phyloP scores from a whole-genome alignment of 2,329 filamentous ascomycete species.

The Colletotrichum australisinense region DNA sequence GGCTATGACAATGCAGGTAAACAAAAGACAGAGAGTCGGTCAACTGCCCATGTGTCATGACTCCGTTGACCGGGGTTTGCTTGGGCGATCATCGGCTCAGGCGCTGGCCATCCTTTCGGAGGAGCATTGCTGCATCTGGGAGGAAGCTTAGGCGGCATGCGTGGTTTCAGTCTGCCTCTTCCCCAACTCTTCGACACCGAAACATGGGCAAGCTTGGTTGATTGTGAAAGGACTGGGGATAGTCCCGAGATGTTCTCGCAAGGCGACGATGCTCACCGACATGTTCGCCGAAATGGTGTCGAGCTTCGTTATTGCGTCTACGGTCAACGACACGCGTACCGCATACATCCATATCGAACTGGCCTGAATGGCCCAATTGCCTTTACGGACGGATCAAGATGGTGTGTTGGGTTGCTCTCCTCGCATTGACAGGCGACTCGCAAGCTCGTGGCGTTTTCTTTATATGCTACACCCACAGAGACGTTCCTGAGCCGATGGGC shows the following conservation, averaged over 20 bases:
- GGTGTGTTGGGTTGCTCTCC: constrained; percentile 19
- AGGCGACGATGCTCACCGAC: background rate
- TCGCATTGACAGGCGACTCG: constrained; percentile 30
- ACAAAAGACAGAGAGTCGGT: constrained; percentile 18
- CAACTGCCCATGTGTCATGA: constrained; percentile 30
- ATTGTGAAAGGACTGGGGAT: background rate
- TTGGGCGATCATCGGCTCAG: constrained; percentile 26
- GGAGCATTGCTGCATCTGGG: constrained; percentile 26
- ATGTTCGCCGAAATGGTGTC: background rate
- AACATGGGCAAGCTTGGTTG: constrained; percentile 1
- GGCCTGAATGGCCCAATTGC: constrained; percentile 19
- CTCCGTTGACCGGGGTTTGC: constrained; percentile 25
- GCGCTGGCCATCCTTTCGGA: constrained; percentile 9
- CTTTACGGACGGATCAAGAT: background rate
- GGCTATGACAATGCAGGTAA: background rate
- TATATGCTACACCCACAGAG: background rate
- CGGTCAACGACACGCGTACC: constrained; percentile 26
- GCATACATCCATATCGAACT: constrained; percentile 10
- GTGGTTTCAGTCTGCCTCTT: constrained; percentile 28
- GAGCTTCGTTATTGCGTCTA: background rate
- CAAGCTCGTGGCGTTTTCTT: constrained; percentile 24
- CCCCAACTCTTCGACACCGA: constrained; percentile 17
- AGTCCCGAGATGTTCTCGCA: background rate
- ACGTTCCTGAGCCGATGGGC: constrained; percentile 12
- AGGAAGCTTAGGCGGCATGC: constrained; percentile 21